Percentiles rank a stretch among this genome's conserved stretches.
phyloP scores from a whole-genome alignment of 2,329 filamentous ascomycete species.

The Fusarium luffae region DNA sequence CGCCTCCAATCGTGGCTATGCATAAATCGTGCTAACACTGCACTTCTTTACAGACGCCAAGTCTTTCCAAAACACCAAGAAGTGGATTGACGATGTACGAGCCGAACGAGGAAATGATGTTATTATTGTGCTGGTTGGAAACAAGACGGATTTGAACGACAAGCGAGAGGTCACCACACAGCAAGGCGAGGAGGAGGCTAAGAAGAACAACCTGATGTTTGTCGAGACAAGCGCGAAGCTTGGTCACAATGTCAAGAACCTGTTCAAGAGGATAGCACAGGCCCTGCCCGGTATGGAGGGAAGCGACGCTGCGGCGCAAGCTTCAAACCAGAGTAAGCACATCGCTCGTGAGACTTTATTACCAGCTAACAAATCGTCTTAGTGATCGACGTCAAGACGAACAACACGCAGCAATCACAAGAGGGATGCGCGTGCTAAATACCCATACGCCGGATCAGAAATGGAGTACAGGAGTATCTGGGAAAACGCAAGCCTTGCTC shows the following conservation, averaged over 20 bases:
- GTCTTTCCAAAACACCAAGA: constrained; percentile 97
- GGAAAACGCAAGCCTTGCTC: constrained; percentile 38
- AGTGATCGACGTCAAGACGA: constrained; percentile 97
- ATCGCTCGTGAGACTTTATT: neutral
- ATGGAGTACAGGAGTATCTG: constrained; percentile 45
- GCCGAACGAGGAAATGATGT: constrained; percentile 98
- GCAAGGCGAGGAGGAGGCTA: constrained; percentile 97
- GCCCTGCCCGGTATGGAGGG: constrained; percentile 98
- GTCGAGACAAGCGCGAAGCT: constrained; percentile 99
- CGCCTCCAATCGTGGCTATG: constrained; percentile 18
- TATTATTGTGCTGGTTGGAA: constrained; percentile 97
- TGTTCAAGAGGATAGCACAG: constrained; percentile 98
- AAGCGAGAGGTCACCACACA: constrained; percentile 97
- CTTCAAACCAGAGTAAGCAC: constrained; percentile 78
- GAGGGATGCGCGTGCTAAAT: constrained; percentile 70
- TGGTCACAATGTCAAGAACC: constrained; percentile 95
- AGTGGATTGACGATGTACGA: constrained; percentile 99
- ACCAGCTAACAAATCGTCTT: constrained; percentile 32
- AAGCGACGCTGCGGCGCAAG: constrained; percentile 79
- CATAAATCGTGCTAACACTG: constrained; percentile 37
- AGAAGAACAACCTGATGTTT: constrained; percentile 98
- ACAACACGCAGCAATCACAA: constrained; percentile 74
- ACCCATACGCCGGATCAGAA: constrained; percentile 25
- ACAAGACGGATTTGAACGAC: constrained; percentile 99
- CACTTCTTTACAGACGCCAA: constrained; percentile 73